Conservation (phyloP, 2,329 filamentous ascomycete genomes). For the Corynespora cassiicola region DNA sequence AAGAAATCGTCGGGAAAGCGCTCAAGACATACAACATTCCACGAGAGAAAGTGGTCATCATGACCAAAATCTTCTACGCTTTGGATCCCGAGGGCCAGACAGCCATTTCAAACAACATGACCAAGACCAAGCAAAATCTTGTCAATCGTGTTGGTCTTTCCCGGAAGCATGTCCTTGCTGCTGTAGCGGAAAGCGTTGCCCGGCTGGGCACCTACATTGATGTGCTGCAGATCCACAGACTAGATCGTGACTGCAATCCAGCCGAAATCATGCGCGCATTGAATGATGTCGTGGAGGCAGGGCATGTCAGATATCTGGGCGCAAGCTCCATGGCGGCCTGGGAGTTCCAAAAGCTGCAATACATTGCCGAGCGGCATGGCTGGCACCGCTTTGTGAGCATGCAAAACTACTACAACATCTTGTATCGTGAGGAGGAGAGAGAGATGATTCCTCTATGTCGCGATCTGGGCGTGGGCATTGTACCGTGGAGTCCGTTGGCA, state of each 20-base stretch:
- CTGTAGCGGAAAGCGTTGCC: conserved; percentile 32
- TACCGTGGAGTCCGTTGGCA: conserved; percentile 35
- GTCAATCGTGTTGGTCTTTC: conserved; percentile 29
- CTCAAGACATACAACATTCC: conserved; percentile 68
- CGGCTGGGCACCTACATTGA: conserved; percentile 56
- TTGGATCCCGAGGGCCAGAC: conserved; percentile 46
- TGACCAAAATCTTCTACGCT: conserved; percentile 64
- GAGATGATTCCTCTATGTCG: conserved; percentile 55
- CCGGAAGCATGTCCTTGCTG: conserved; percentile 45
- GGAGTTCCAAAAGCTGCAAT: conserved; percentile 49
- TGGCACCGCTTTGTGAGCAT: conserved; percentile 56
- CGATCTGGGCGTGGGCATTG: conserved; percentile 50
- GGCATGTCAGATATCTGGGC: conserved; percentile 51
- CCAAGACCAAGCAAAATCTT: too few relatives aligned
- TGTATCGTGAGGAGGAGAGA: conserved; percentile 62
- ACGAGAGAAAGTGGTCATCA: conserved; percentile 65
- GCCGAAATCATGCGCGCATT: conserved; percentile 63
- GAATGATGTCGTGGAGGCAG: conserved; percentile 59
- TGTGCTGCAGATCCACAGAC: conserved; percentile 64
- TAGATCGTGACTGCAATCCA: conserved; percentile 47
- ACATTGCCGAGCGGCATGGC: conserved; percentile 46
- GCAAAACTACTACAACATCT: conserved; percentile 54
- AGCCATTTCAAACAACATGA: too few relatives aligned
- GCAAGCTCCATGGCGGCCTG: conserved; percentile 38
- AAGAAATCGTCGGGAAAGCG: conserved; percentile 69